These are phyloP conservation scores for Nicotiana tomentosiformis DNA, from an alignment of 257 asterid species.

Conservation along the genomic window DNA sequence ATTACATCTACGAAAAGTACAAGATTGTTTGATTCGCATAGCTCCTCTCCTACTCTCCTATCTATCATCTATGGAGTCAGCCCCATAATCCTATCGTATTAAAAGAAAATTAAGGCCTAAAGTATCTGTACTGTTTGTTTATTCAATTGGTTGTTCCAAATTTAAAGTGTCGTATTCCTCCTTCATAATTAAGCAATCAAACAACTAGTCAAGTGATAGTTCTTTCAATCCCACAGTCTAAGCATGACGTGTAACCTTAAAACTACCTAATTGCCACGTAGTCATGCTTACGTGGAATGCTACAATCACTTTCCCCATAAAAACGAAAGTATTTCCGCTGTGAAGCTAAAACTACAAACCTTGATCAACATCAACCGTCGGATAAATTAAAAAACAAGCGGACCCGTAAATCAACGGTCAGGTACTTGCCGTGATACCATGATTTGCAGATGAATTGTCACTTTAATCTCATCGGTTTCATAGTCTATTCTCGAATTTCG, in stretches of 20 bases:
- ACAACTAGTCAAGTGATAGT: not conserved
- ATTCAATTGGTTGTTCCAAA: too few relatives aligned
- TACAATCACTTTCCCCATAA: not conserved
- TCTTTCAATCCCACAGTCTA: not conserved
- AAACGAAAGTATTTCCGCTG: not conserved
- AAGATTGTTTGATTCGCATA: too few relatives aligned
- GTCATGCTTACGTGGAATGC: not conserved
- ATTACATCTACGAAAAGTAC: too few relatives aligned
- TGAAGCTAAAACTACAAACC: not conserved
- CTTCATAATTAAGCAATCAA: not conserved
- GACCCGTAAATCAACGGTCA: not conserved
- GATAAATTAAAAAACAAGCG: not conserved
- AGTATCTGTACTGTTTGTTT: too few relatives aligned
- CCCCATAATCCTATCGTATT: too few relatives aligned
- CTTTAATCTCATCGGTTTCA: not conserved
- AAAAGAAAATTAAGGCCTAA: too few relatives aligned
- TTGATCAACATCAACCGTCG: not conserved
- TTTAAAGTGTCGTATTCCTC: not conserved
- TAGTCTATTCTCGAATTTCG: not conserved
- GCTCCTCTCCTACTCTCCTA: too few relatives aligned
- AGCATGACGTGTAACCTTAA: not conserved
- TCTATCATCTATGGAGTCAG: too few relatives aligned
- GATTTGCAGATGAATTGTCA: not conserved
- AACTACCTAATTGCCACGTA: not conserved
- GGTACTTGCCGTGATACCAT: not conserved